phyloP scores from a whole-genome alignment of 1,284 basidiomycete genomes.

The Termitomyces sp. region DNA sequence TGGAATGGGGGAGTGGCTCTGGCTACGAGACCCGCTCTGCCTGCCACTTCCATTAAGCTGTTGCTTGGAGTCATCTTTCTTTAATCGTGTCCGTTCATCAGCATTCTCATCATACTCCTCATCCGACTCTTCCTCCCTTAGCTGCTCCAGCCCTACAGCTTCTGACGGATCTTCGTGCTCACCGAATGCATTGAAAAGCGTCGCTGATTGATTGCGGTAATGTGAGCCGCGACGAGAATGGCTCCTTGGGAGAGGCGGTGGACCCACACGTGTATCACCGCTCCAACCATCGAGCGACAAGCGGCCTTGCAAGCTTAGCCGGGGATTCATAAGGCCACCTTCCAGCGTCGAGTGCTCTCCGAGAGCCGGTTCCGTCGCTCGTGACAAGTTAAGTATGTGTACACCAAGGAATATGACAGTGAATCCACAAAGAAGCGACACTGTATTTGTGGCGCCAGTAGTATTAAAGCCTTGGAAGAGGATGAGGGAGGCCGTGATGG shows the following conservation, averaged over 20 bases:
- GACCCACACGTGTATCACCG: slow-evolving; percentile 33
- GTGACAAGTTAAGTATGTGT: slow-evolving; percentile 84
- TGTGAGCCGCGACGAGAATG: slow-evolving; percentile 51
- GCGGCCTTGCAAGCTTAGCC: slow-evolving; percentile 63
- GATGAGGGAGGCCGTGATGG: slow-evolving; percentile 91
- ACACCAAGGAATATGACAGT: slow-evolving; percentile 90
- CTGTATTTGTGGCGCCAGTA: slow-evolving; percentile 71
- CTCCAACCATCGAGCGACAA: slow-evolving; percentile 70
- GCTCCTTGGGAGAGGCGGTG: slow-evolving; percentile 25
- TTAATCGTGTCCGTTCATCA: slow-evolving; percentile 49
- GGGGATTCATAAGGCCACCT: slow-evolving; percentile 73
- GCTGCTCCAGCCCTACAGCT: slow-evolving; percentile 19
- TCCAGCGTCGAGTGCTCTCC: slow-evolving; percentile 57
- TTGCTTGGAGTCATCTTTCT: slow-evolving; percentile 9
- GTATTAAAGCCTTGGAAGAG: slow-evolving; percentile 98
- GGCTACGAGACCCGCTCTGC: slow-evolving; percentile 30
- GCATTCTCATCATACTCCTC: slow-evolving; percentile 30
- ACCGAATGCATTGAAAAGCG: slow-evolving; percentile 63
- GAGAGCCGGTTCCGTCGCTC: slow-evolving; percentile 50
- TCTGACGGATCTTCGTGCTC: slow-evolving; percentile 29
- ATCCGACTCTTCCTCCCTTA: slow-evolving; percentile 35
- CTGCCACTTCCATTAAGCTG: slow-evolving; percentile 14
- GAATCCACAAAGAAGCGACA: slow-evolving; percentile 86
- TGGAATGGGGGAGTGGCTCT: slow-evolving; percentile 32
- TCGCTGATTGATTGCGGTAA: slow-evolving; percentile 54